phyloP scores from a whole-genome alignment of 2,329 filamentous ascomycete species.

The Biscogniauxia marginata region DNA sequence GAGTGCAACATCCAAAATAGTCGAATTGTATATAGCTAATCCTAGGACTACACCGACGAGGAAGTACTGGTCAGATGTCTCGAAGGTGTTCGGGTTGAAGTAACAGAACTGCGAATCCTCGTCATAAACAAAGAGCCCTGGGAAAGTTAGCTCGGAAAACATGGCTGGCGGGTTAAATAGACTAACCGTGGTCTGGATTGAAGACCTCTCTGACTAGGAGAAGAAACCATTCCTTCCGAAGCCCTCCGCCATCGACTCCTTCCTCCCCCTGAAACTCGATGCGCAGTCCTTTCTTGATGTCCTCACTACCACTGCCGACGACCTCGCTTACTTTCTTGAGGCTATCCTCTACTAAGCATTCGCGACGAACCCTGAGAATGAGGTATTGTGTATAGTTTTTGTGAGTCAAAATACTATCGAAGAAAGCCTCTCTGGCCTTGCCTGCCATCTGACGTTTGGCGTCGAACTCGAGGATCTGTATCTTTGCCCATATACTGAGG shows the following conservation, averaged over 20 bases:
- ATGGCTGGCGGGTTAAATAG: neutral
- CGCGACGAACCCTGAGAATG: constrained; percentile 72
- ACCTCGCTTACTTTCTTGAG: constrained; percentile 81
- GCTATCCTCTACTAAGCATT: constrained; percentile 87
- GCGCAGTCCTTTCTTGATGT: constrained; percentile 85
- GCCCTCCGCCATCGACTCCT: constrained; percentile 83
- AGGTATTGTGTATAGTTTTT: constrained; percentile 75
- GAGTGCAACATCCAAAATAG: constrained; percentile 83
- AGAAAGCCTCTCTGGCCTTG: constrained; percentile 86
- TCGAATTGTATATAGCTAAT: constrained; percentile 91
- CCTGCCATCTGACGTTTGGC: constrained; percentile 85
- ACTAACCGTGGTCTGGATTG: constrained; percentile 80
- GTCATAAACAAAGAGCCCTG: constrained; percentile 89
- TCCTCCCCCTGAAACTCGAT: constrained; percentile 88
- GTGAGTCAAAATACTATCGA: constrained; percentile 79
- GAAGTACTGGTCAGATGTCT: constrained; percentile 89
- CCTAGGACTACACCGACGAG: constrained; percentile 85
- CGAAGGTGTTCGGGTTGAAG: constrained; percentile 87
- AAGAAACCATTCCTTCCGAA: constrained; percentile 94
- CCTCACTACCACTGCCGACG: constrained; percentile 75
- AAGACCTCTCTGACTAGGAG: constrained; percentile 86
- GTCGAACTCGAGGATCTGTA: constrained; percentile 85
- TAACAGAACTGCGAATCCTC: constrained; percentile 90
- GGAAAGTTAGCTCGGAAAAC: neutral
- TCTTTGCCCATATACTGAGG: constrained; percentile 89